Conservation (phyloP, 164 flowering plant species). For the Vitis riparia region DNA sequence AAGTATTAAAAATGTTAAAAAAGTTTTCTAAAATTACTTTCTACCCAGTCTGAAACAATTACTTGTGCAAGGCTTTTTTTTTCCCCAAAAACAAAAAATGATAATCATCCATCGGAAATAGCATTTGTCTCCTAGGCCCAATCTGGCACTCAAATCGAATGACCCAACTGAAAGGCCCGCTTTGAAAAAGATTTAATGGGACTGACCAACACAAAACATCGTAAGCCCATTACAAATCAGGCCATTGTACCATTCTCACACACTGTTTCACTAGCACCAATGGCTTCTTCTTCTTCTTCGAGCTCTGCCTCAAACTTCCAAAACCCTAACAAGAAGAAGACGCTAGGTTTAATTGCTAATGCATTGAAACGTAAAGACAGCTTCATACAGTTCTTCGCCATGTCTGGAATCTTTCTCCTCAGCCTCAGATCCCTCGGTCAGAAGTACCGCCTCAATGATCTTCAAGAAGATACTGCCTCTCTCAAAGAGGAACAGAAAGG, state of each 20-base stretch:
- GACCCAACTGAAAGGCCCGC: too few relatives aligned
- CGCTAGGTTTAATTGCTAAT: slow-evolving; percentile 47
- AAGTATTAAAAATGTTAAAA: too few relatives aligned
- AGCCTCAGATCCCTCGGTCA: slow-evolving; percentile 81
- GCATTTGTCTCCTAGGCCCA: too few relatives aligned
- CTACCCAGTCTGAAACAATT: too few relatives aligned
- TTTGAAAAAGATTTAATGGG: too few relatives aligned
- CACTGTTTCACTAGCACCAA: slow-evolving; percentile 1
- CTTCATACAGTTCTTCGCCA: slow-evolving; percentile 70
- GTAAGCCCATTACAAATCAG: too few relatives aligned
- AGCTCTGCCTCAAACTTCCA: slow-evolving; percentile 22
- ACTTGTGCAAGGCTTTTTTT: too few relatives aligned
- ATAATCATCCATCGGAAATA: too few relatives aligned
- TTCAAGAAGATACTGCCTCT: slow-evolving; percentile 59
- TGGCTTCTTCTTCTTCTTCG: slow-evolving; percentile 32
- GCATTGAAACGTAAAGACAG: slow-evolving; percentile 61
- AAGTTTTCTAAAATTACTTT: too few relatives aligned
- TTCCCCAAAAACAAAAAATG: too few relatives aligned
- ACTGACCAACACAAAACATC: too few relatives aligned
- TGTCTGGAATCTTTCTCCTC: slow-evolving; percentile 73
- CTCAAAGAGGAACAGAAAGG: slow-evolving; percentile 58
- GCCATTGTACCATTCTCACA: background rate
- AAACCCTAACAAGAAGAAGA: slow-evolving; percentile 26
- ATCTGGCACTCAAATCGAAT: too few relatives aligned
- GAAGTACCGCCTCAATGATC: slow-evolving; percentile 72